Evolutionary conservation across 768 basidiomycete species (phyloP).

Genomic region (Sporobolomyces pararoseus): DNA sequence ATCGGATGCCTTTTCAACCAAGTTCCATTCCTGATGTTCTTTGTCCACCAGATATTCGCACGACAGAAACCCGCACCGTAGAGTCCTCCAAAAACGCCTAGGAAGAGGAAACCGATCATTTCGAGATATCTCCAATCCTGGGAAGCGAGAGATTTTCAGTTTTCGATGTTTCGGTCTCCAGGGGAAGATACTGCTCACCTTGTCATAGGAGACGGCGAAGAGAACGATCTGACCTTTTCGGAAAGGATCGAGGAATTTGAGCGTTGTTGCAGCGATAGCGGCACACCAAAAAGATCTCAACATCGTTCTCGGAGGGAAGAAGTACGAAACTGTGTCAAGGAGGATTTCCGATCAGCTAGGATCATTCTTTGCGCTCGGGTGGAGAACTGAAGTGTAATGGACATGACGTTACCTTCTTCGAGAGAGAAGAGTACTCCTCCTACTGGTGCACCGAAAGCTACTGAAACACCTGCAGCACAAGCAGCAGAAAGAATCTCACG

Average conservation of each 20-base stretch:
- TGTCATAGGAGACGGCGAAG: slow-evolving; percentile 85
- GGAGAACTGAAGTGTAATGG: background rate
- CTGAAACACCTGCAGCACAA: slow-evolving; percentile 90
- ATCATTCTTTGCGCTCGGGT: no score
- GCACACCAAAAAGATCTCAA: slow-evolving; percentile 66
- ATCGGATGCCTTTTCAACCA: slow-evolving; percentile 78
- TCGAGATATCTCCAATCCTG: slow-evolving; percentile 94
- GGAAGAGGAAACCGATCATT: slow-evolving; percentile 72
- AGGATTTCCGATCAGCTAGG: no score
- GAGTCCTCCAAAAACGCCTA: slow-evolving; percentile 87
- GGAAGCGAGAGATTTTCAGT: background rate
- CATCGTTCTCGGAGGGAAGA: slow-evolving; percentile 68
- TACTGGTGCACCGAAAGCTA: slow-evolving; percentile 86
- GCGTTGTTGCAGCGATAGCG: slow-evolving; percentile 74
- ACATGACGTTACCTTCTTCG: slow-evolving; percentile 71
- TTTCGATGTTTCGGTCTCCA: no score
- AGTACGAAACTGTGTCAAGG: slow-evolving; percentile 59
- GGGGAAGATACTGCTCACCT: slow-evolving; percentile 52
- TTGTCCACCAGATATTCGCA: slow-evolving; percentile 79
- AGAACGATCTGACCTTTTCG: slow-evolving; percentile 89
- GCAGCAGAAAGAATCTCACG: slow-evolving; percentile 93
- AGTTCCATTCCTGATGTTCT: slow-evolving; percentile 71
- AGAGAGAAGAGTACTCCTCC: slow-evolving; percentile 82
- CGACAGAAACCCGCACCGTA: slow-evolving; percentile 93
- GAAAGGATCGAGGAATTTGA: slow-evolving; percentile 83